Conservation (phyloP, 139 green algal genomes). For the Desmodesmus armatus region DNA sequence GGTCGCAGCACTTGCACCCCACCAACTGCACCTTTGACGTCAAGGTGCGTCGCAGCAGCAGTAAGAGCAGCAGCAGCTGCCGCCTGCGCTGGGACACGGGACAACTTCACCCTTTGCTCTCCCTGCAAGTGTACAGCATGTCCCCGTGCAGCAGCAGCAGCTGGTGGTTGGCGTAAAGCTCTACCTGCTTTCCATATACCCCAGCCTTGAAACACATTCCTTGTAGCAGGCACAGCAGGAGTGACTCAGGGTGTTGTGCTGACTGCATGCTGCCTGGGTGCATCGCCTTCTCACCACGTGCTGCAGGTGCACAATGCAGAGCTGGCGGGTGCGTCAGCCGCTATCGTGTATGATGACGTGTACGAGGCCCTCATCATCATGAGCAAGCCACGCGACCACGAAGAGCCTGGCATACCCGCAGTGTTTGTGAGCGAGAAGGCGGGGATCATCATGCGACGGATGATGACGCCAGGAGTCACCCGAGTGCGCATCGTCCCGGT, state of each 20-base stretch:
- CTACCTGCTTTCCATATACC: too few species aligned
- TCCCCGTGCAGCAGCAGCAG: too few species aligned
- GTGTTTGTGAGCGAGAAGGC: conserved; percentile 81
- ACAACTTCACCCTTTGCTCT: too few species aligned
- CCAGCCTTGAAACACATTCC: too few species aligned
- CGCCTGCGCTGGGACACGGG: background rate
- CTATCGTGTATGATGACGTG: conserved; percentile 80
- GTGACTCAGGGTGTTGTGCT: too few species aligned
- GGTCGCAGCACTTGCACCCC: conserved; percentile 63
- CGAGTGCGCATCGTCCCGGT: conserved; percentile 71
- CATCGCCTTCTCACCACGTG: too few species aligned
- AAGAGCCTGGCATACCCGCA: conserved; percentile 78
- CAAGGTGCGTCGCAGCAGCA: conserved; percentile 70
- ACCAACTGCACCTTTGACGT: conserved; percentile 84
- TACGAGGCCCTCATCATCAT: conserved; percentile 86
- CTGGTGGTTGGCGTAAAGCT: too few species aligned
- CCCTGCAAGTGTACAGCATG: too few species aligned
- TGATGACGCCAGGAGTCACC: conserved; percentile 61
- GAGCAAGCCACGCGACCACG: conserved; percentile 68
- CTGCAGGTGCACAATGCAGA: conserved; percentile 65
- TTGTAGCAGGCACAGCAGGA: too few species aligned
- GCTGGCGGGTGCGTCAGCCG: conserved; percentile 73
- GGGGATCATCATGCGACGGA: conserved; percentile 76
- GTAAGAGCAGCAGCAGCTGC: background rate
- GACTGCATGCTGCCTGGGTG: background rate